Evolutionary conservation across 2,329 filamentous ascomycete genomes (phyloP).

Genomic region (Neopestalotiopsis rosae): DNA sequence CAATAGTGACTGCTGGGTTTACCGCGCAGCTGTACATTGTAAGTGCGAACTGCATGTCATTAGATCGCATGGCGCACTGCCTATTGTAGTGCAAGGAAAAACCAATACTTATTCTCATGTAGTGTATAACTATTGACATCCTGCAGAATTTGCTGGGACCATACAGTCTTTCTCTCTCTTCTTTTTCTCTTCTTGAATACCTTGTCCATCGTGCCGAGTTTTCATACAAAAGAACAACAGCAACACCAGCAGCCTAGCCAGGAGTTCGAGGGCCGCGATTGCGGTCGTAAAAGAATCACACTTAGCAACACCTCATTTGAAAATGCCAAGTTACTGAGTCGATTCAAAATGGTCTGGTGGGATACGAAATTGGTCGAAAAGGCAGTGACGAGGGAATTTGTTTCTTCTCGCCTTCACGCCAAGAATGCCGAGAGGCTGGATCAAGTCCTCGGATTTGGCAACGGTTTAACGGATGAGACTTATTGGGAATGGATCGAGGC

Average conservation of each 20-base stretch:
- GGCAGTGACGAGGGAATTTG: constrained; percentile 72
- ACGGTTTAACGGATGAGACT: constrained; percentile 72
- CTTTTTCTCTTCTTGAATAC: background rate
- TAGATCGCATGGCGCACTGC: background rate
- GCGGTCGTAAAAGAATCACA: background rate
- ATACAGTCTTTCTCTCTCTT: background rate
- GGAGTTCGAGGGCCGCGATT: background rate
- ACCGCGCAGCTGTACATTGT: background rate
- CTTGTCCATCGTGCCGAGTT: background rate
- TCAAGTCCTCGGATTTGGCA: constrained; percentile 69
- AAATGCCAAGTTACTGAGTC: constrained; percentile 7
- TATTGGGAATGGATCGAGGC: constrained; percentile 80
- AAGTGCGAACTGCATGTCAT: background rate
- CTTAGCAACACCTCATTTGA: background rate
- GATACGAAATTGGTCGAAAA: constrained; percentile 71
- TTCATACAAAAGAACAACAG: too few species aligned
- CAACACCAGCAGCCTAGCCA: background rate
- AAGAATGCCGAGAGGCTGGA: constrained; percentile 67
- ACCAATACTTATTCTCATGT: background rate
- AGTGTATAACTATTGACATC: background rate
- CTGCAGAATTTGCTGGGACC: background rate
- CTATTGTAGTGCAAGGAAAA: background rate
- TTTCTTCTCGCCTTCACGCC: constrained; percentile 67
- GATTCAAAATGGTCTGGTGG: constrained; percentile 64
- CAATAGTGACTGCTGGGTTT: background rate